These are phyloP conservation scores for Bremia lactucae DNA, from an alignment of 352 stramenopile genomes.

Conservation along the genomic window DNA sequence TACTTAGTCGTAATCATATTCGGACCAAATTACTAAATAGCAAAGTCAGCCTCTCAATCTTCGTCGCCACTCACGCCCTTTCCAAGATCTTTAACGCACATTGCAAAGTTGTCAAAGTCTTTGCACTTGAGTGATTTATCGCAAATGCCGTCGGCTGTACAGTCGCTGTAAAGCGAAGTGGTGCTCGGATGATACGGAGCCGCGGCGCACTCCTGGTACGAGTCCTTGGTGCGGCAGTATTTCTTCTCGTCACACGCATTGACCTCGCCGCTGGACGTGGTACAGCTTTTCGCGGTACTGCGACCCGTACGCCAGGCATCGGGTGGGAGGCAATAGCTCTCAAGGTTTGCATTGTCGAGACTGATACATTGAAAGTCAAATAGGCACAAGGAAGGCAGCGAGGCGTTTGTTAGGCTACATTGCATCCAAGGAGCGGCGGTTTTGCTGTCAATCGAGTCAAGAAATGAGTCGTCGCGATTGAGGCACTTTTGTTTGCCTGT, in stretches of 20 bases:
- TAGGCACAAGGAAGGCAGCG: constrained; percentile 36
- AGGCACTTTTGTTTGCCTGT: constrained; percentile 25
- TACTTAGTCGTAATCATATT: too few species aligned
- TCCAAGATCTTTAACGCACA: constrained; percentile 20
- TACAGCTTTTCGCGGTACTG: constrained; percentile 21
- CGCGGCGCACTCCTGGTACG: constrained; percentile 34
- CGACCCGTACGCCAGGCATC: constrained; percentile 35
- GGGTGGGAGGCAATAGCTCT: constrained; percentile 41
- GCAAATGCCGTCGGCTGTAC: constrained; percentile 21
- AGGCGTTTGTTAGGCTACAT: constrained; percentile 23
- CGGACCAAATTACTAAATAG: too few species aligned
- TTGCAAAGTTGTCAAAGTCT: constrained; percentile 27
- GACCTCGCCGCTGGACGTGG: constrained; percentile 20
- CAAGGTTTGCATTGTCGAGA: constrained; percentile 28
- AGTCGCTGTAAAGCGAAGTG: constrained; percentile 35
- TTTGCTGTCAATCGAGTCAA: constrained; percentile 28
- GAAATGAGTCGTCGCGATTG: constrained; percentile 27
- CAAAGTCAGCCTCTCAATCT: too few species aligned
- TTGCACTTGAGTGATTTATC: constrained; percentile 28
- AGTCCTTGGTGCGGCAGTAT: constrained; percentile 45
- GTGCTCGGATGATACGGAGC: constrained; percentile 32
- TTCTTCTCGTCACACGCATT: constrained; percentile 31
- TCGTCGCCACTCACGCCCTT: constrained; percentile 3
- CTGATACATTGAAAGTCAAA: constrained; percentile 37
- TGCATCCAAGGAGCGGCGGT: constrained; percentile 29